These are phyloP conservation scores for Dipteronia sinensis DNA, from an alignment of 345 rosid genomes.

Conservation along the genomic window DNA sequence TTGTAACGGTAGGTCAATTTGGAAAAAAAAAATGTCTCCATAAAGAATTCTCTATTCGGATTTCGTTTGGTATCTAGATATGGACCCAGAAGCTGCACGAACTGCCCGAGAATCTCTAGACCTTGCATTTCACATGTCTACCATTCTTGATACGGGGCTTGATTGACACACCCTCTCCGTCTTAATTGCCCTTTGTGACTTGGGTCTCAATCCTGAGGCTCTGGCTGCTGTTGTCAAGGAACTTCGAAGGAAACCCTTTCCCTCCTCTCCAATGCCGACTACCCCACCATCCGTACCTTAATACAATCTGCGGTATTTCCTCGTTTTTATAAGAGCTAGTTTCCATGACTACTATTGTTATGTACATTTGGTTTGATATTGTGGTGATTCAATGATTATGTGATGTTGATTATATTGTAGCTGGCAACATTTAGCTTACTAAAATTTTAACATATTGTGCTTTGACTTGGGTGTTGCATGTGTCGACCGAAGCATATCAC, in stretches of 20 bases:
- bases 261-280: not conserved
- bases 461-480: not conserved
- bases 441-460: too few relatives aligned
- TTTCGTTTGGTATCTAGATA: not conserved
- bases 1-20: too few relatives aligned
- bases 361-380: not conserved
- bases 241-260: constrained; percentile 36
- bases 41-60: too few relatives aligned
- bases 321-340: too few relatives aligned
- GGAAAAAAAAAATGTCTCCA: too few relatives aligned
- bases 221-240: constrained; percentile 52
- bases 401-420: not conserved
- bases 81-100: constrained; percentile 52
- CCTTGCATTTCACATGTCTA: constrained; percentile 55
- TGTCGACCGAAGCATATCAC: not conserved
- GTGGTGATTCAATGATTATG: not conserved
- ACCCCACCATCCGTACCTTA: not conserved
- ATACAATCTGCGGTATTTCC: too few relatives aligned
- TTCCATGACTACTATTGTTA: too few relatives aligned
- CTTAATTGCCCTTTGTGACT: constrained; percentile 53
- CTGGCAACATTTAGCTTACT: too few relatives aligned
- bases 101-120: constrained; percentile 53
- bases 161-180: constrained; percentile 55
- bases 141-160: constrained; percentile 51
- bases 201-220: constrained; percentile 54